Conservation (phyloP, 768 basidiomycete genomes). For the Cytidiella melzeri region DNA sequence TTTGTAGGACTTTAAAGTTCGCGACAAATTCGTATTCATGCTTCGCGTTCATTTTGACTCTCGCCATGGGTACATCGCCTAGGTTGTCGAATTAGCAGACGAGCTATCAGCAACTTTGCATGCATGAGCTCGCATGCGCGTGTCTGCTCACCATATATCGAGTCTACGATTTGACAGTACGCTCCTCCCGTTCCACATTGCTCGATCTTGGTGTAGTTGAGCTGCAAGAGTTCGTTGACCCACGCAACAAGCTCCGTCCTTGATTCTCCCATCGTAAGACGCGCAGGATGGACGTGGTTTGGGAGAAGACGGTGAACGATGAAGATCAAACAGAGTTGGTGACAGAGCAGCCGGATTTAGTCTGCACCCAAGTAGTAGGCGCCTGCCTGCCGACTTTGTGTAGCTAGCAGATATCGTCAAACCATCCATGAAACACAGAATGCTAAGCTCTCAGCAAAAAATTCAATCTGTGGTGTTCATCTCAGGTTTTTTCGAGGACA, state of each 20-base stretch:
- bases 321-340: constrained; percentile 13
- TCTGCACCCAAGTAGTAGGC: no score
- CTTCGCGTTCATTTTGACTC: constrained; percentile 95
- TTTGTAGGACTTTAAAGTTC: constrained; percentile 96
- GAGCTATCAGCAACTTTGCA: background rate
- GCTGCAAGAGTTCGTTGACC: constrained; percentile 90
- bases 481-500: no score
- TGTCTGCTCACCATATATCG: constrained; percentile 70
- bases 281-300: constrained; percentile 12
- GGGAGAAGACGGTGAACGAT: constrained; percentile 17
- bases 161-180: constrained; percentile 94
- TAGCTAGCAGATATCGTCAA: no score
- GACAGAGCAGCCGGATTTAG: constrained; percentile 4
- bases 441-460: no score
- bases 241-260: constrained; percentile 85
- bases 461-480: no score
- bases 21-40: constrained; percentile 93
- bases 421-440: no score
- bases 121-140: background rate
- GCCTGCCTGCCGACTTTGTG: no score
- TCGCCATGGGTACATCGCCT: constrained; percentile 88
- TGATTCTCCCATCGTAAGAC: constrained; percentile 53
- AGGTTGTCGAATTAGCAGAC: constrained; percentile 1
- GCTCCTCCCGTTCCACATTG: constrained; percentile 89
- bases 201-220: constrained; percentile 89